Evolutionary conservation across 129 eudicot species (phyloP).

Genomic region (Flaveria sonorensis): DNA sequence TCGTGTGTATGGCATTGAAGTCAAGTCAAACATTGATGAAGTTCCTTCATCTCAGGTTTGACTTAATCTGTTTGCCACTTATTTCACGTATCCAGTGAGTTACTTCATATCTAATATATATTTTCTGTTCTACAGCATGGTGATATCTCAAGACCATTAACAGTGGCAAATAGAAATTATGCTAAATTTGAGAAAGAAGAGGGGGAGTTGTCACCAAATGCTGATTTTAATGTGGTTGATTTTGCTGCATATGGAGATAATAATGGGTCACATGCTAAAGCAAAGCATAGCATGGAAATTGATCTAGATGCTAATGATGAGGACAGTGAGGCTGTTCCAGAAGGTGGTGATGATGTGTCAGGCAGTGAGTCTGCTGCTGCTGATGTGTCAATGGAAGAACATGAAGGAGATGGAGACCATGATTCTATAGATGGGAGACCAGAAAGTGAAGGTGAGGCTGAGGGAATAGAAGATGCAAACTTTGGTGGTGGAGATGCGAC

Average conservation of each 20-base stretch:
- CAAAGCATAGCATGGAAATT: constrained; percentile 46
- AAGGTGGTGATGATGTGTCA: constrained; percentile 74
- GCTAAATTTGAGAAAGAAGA: constrained; percentile 89
- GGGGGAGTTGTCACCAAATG: constrained; percentile 91
- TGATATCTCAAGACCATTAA: constrained; percentile 43
- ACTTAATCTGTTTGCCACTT: constrained; percentile 5
- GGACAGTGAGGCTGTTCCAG: constrained; percentile 79
- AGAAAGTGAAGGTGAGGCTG: constrained; percentile 94
- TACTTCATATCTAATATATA: background rate
- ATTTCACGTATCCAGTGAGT: constrained; percentile 19
- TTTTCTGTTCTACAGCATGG: constrained; percentile 43
- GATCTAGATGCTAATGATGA: constrained; percentile 65
- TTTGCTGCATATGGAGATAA: constrained; percentile 48
- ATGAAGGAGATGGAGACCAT: constrained; percentile 60
- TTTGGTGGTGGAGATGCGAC: constrained; percentile 52
- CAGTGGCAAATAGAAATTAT: constrained; percentile 49
- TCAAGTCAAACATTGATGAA: constrained; percentile 50
- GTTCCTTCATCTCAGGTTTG: constrained; percentile 55
- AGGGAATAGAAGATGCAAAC: constrained; percentile 58
- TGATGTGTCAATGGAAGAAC: constrained; percentile 76
- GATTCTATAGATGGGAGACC: constrained; percentile 79
- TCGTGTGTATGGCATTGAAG: constrained; percentile 47
- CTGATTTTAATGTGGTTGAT: constrained; percentile 67
- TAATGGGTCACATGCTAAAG: constrained; percentile 38
- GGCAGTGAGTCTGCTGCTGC: constrained; percentile 93